Percentiles rank a stretch among this genome's conserved stretches.
Evolutionary conservation across 1,284 basidiomycete genomes (phyloP).

Genomic region (Kwoniella shivajii): DNA sequence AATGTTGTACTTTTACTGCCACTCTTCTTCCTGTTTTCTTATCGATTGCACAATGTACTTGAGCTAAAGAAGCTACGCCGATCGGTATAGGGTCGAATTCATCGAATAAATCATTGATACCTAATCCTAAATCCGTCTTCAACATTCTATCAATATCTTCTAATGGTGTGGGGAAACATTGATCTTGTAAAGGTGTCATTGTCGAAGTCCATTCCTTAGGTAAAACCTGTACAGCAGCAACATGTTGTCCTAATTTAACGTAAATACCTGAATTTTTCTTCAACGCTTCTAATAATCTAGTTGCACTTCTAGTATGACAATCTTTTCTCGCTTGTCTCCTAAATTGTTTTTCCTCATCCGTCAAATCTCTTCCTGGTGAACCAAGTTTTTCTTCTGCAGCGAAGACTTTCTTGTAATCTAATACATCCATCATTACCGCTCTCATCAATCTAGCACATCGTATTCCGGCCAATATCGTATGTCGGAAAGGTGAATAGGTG

Average conservation of each 20-base stretch:
- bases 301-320: constrained; percentile 79
- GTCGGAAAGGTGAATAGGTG: constrained; percentile 53
- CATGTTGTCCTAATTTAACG: constrained; percentile 72
- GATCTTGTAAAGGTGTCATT: constrained; percentile 77
- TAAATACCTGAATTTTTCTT: constrained; percentile 74
- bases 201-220: constrained; percentile 70
- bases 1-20: constrained; percentile 98
- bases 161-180: constrained; percentile 54
- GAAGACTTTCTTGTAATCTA: constrained; percentile 85
- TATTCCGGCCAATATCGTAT: constrained; percentile 56
- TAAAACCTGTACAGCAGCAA: constrained; percentile 68
- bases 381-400: constrained; percentile 51
- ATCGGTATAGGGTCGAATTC: constrained; percentile 88
- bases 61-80: constrained; percentile 89
- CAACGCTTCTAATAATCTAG: constrained; percentile 73
- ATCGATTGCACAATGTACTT: constrained; percentile 86
- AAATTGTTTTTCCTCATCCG: constrained; percentile 56
- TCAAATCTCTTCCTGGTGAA: constrained; percentile 58
- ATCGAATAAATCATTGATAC: constrained; percentile 59
- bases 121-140: constrained; percentile 41
- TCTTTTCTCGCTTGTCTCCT: constrained; percentile 65
- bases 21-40: constrained; percentile 71
- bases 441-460: constrained; percentile 67
- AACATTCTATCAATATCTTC: constrained; percentile 51
- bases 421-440: constrained; percentile 59